Percentiles rank a stretch among this genome's conserved stretches.
phyloP scores from a whole-genome alignment of 2,329 filamentous ascomycete genomes.

The Chalara sp. region DNA sequence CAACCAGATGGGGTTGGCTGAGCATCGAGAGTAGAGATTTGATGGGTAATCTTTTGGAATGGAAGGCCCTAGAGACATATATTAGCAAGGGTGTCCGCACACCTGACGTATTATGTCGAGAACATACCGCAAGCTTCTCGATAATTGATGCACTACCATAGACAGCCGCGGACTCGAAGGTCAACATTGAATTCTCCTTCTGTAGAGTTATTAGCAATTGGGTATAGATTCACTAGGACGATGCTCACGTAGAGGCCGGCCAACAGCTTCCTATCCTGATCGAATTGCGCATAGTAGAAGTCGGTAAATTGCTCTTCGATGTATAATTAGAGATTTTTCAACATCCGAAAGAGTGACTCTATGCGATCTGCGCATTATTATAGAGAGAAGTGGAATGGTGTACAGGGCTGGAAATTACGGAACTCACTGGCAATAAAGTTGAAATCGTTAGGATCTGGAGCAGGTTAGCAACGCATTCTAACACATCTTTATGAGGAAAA shows the following conservation, averaged over 20 bases:
- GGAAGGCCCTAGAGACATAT: conserved; percentile 54
- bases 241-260: conserved; percentile 70
- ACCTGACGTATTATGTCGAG: too few relatives aligned
- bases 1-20: conserved; percentile 66
- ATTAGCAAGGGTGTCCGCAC: too few relatives aligned
- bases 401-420: too few relatives aligned
- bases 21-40: conserved; percentile 70
- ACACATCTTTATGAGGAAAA: too few relatives aligned
- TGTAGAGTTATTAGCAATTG: conserved; percentile 16
- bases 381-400: neutral
- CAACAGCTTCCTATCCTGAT: conserved; percentile 60
- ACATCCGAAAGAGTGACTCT: neutral
- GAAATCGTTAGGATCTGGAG: conserved; percentile 28
- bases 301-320: conserved; percentile 75
- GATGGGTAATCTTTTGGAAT: conserved; percentile 76
- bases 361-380: neutral
- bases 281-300: conserved; percentile 89
- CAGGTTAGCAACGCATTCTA: conserved; percentile 4
- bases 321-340: neutral
- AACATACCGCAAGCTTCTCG: conserved; percentile 71
- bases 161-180: conserved; percentile 70
- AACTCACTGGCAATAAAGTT: conserved; percentile 34
- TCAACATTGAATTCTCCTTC: conserved; percentile 83
- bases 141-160: conserved; percentile 61
- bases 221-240: conserved; percentile 3